Evolutionary conservation across 2,329 filamentous ascomycete genomes (phyloP).

Genomic region (Pseudogymnoascus pannorum): DNA sequence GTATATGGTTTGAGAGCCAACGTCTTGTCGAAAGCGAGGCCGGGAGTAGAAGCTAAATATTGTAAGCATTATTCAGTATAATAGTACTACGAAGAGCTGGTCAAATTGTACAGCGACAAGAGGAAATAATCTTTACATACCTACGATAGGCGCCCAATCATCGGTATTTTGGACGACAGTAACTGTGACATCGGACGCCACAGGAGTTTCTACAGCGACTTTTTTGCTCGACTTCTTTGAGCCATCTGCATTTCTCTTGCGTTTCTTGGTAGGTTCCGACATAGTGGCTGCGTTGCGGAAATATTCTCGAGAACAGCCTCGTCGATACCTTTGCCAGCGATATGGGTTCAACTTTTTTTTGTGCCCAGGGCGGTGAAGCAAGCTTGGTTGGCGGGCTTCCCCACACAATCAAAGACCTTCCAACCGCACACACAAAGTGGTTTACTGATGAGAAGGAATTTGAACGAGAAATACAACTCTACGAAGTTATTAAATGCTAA

Average conservation of each 20-base stretch:
- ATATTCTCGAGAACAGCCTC: not conserved
- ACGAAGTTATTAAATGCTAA: not conserved
- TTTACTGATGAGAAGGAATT: not conserved
- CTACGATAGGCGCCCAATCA: conserved; percentile 46
- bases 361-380: conserved; percentile 9
- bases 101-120: not conserved
- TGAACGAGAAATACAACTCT: not conserved
- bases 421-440: not conserved
- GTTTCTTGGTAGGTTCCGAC: conserved; percentile 35
- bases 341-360: conserved; percentile 10
- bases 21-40: conserved; percentile 27
- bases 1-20: conserved; percentile 28
- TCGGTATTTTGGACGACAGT: conserved; percentile 40
- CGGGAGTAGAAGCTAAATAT: conserved; percentile 28
- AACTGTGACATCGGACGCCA: conserved; percentile 35
- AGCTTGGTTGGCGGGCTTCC: not conserved
- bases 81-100: not conserved
- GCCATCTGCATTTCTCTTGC: conserved; percentile 42
- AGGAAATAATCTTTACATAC: conserved; percentile 30
- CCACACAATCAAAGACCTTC: not conserved
- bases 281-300: conserved; percentile 17
- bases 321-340: not conserved
- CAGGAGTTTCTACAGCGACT: conserved; percentile 38
- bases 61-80: conserved; percentile 4
- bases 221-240: conserved; percentile 42